A percentile compares a stretch with the other conserved stretches of the same genome.
Conservation (phyloP, 768 basidiomycete species). For the Candolleomyces efflorescens region DNA sequence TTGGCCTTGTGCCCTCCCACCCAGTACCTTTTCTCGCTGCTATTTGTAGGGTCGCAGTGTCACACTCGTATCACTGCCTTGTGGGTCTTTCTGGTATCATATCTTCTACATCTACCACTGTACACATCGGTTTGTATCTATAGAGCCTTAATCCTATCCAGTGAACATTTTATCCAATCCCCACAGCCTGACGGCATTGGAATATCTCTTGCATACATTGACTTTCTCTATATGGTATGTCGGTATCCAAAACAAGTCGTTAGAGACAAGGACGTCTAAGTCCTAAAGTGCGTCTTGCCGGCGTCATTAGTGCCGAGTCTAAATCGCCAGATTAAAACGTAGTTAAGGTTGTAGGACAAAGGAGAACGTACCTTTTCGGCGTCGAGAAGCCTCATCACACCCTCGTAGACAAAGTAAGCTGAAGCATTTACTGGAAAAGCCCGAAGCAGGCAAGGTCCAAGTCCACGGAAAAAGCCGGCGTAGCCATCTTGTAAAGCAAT, state of each 20-base stretch:
- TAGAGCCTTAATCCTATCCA: not conserved
- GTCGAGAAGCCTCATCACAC: slow-evolving; percentile 57
- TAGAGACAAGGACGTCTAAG: not conserved
- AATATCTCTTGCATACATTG: not conserved
- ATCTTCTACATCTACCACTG: not conserved
- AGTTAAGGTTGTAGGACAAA: slow-evolving; percentile 3
- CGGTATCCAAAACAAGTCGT: slow-evolving; percentile 6
- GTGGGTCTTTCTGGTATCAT: slow-evolving; percentile 4
- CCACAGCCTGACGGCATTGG: not conserved
- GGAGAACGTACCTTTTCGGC: slow-evolving; percentile 53
- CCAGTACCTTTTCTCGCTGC: slow-evolving; percentile 76
- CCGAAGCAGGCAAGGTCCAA: slow-evolving; percentile 62
- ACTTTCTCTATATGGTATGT: slow-evolving; percentile 10
- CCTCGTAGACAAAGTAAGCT: slow-evolving; percentile 77
- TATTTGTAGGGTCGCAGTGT: slow-evolving; percentile 43
- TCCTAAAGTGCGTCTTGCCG: too few relatives aligned
- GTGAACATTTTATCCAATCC: not conserved
- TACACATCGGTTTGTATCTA: not conserved
- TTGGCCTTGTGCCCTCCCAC: slow-evolving; percentile 77
- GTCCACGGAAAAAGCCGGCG: slow-evolving; percentile 59
- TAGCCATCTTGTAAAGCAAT: slow-evolving; percentile 52
- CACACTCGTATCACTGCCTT: not conserved
- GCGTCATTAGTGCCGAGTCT: not conserved
- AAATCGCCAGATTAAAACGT: not conserved
- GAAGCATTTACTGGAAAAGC: slow-evolving; percentile 80